Conservation (phyloP, 768 basidiomycete genomes). For the Leccinum uliginosum region DNA sequence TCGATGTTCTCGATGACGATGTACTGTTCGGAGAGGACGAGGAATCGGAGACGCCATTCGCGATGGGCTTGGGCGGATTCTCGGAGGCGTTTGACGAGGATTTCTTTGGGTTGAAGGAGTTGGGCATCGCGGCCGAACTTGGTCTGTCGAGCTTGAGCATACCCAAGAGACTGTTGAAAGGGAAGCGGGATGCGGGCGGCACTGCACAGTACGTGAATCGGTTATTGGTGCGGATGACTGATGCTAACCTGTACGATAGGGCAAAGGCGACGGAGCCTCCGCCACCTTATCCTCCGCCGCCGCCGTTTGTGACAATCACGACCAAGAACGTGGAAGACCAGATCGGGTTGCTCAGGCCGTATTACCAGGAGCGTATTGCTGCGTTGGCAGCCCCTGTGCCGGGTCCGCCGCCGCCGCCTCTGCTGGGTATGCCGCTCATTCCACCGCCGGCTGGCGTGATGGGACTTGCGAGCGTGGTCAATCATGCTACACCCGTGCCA, state of each 20-base stretch:
- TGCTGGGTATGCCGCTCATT: conserved; percentile 15
- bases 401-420: conserved; percentile 13
- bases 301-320: conserved; percentile 71
- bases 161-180: conserved; percentile 72
- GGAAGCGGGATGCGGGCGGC: conserved; percentile 44
- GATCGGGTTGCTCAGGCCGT: conserved; percentile 79
- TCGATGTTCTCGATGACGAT: conserved; percentile 47
- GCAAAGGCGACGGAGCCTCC: conserved; percentile 70
- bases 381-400: conserved; percentile 32
- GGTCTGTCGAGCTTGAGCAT: conserved; percentile 74
- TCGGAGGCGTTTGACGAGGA: conserved; percentile 87
- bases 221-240: neutral
- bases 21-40: conserved; percentile 54
- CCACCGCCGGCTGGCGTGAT: conserved; percentile 6
- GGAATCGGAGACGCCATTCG: conserved; percentile 61
- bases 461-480: neutral
- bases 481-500: neutral
- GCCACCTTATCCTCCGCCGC: conserved; percentile 81
- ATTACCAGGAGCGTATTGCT: conserved; percentile 59
- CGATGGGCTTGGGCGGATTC: conserved; percentile 74
- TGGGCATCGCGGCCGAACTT: conserved; percentile 84
- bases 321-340: conserved; percentile 65
- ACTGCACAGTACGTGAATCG: conserved; percentile 44
- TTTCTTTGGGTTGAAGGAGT: conserved; percentile 82
- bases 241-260: conserved; percentile 30